These are phyloP conservation scores for Cucurbita pepo DNA, from an alignment of 306 rosid genomes.

Conservation along the genomic window DNA sequence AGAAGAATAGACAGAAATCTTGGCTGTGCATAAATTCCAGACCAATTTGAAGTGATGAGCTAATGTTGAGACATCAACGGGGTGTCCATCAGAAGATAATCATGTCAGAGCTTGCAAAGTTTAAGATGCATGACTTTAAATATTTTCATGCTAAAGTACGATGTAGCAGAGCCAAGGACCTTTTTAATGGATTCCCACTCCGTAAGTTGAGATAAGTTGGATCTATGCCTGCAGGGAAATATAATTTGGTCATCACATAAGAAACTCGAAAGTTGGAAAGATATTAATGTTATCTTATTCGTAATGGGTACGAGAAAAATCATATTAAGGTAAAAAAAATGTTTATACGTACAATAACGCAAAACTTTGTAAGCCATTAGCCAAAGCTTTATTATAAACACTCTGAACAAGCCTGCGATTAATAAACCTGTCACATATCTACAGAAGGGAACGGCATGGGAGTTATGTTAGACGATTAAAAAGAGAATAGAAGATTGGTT, in stretches of 20 bases:
- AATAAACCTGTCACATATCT: slow-evolving; percentile 93
- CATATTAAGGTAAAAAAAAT: not conserved
- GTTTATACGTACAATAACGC: slow-evolving; percentile 58
- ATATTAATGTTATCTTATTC: not conserved
- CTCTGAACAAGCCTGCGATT: slow-evolving; percentile 65
- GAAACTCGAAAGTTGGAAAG: not conserved
- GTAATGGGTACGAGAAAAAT: slow-evolving; percentile 10
- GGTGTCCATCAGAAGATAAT: not conserved
- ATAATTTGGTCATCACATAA: no score
- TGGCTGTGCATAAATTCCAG: not conserved
- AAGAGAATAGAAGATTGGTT: not conserved
- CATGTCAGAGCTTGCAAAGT: not conserved
- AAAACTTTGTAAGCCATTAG: slow-evolving; percentile 76
- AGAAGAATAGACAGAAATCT: not conserved
- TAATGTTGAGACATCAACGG: not conserved
- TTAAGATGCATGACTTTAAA: not conserved
- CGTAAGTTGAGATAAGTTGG: slow-evolving; percentile 65
- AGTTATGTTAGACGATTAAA: slow-evolving; percentile 4
- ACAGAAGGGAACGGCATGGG: slow-evolving; percentile 15
- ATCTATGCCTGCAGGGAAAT: slow-evolving; percentile 66
- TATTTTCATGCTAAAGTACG: not conserved
- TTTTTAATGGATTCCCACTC: slow-evolving; percentile 90
- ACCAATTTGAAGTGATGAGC: not conserved
- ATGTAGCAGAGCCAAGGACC: slow-evolving; percentile 22
- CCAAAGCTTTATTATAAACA: slow-evolving; percentile 76